Evolutionary conservation across 2,329 filamentous ascomycete species (phyloP).

Genomic region (Colletotrichum orchidophilum): DNA sequence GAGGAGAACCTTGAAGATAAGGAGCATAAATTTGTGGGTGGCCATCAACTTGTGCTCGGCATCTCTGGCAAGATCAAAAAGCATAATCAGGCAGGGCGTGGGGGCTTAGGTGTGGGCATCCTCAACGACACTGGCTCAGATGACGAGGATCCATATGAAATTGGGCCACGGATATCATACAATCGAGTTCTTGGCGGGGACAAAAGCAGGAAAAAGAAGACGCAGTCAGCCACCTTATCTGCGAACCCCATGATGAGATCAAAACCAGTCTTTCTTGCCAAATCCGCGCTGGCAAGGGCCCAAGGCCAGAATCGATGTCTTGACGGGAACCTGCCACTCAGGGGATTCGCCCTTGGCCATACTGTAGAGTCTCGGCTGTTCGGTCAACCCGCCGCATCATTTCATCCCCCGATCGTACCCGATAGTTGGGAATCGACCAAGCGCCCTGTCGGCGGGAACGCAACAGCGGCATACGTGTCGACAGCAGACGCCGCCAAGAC

Average conservation of each 20-base stretch:
- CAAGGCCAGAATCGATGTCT: slow-evolving; percentile 70
- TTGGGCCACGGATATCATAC: slow-evolving; percentile 90
- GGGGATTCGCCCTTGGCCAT: slow-evolving; percentile 80
- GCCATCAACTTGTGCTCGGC: not conserved
- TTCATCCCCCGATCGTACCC: slow-evolving; percentile 74
- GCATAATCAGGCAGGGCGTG: slow-evolving; percentile 55
- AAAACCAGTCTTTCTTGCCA: slow-evolving; percentile 81
- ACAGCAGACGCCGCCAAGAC: slow-evolving; percentile 81
- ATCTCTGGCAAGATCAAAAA: slow-evolving; percentile 49
- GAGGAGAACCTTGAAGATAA: not conserved
- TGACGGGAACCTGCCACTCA: slow-evolving; percentile 81
- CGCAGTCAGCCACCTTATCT: slow-evolving; percentile 50
- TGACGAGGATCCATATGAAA: slow-evolving; percentile 92
- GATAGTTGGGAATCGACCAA: slow-evolving; percentile 76
- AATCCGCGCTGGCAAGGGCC: slow-evolving; percentile 45
- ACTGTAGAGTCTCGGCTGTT: slow-evolving; percentile 56
- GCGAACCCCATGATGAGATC: slow-evolving; percentile 72
- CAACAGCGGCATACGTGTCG: slow-evolving; percentile 61
- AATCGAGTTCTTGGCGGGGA: slow-evolving; percentile 83
- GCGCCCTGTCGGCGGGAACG: not conserved
- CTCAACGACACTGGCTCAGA: slow-evolving; percentile 95
- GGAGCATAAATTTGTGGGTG: not conserved
- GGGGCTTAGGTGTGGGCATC: slow-evolving; percentile 87
- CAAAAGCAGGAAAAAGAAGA: slow-evolving; percentile 79
- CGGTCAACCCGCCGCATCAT: slow-evolving; percentile 54